Conservation (phyloP, 768 basidiomycete species). For the Strobilomyces echinocephalus region DNA sequence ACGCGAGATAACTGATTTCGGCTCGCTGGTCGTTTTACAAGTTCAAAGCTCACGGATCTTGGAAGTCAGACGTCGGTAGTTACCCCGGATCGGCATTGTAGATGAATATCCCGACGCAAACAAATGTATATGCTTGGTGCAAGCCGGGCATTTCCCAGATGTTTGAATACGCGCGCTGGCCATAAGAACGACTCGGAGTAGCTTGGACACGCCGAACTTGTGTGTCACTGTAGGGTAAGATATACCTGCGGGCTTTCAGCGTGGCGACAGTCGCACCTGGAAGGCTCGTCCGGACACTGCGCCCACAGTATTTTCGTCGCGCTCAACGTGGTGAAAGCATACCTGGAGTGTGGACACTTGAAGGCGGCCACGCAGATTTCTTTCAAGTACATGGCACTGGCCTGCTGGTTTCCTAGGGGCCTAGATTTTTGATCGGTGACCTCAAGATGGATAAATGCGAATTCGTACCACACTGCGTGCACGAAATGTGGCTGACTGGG, state of each 20-base stretch:
- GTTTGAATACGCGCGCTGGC: neutral
- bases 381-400: neutral
- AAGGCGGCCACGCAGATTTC: neutral
- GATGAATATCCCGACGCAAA: neutral
- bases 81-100: neutral
- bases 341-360: neutral
- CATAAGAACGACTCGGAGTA: neutral
- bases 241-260: neutral
- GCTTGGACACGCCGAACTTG: neutral
- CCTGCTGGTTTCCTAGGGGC: neutral
- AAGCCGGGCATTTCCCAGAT: conserved; percentile 1
- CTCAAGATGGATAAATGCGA: conserved; percentile 1
- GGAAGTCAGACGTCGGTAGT: neutral
- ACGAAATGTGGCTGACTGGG: conserved; percentile 7
- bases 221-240: neutral
- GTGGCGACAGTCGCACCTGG: neutral
- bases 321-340: neutral
- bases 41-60: neutral
- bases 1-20: conserved; percentile 4
- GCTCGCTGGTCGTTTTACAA: neutral
- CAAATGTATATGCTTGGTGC: neutral
- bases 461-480: neutral
- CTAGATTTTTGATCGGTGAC: conserved; percentile 2
- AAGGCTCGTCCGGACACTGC: neutral
- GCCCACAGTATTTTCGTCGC: neutral